Evolutionary conservation across 768 basidiomycete genomes (phyloP).

Genomic region (Tricholomella constricta): DNA sequence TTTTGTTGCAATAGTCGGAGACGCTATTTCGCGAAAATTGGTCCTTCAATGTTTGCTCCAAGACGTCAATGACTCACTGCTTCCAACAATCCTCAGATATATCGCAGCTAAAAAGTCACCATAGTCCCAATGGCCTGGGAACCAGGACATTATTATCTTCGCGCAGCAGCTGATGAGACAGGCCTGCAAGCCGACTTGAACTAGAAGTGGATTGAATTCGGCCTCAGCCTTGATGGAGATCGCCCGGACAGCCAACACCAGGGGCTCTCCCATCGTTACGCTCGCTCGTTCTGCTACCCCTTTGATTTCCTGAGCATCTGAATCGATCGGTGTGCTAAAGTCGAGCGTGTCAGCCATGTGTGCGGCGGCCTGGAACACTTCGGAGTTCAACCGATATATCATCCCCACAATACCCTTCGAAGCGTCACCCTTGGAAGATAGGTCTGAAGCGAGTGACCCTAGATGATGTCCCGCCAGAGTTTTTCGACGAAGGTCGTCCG

Average conservation of each 20-base stretch:
- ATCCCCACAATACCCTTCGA: slow-evolving; percentile 19
- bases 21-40: slow-evolving; percentile 13
- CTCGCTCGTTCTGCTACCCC: slow-evolving; percentile 25
- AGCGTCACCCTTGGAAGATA: slow-evolving; percentile 6
- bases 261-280: slow-evolving; percentile 33
- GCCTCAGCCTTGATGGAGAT: slow-evolving; percentile 22
- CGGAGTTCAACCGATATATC: slow-evolving; percentile 37
- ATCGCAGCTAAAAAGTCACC: slow-evolving; percentile 38
- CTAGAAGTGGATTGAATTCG: slow-evolving; percentile 33
- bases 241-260: slow-evolving; percentile 30
- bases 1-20: slow-evolving; percentile 15
- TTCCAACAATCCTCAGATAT: slow-evolving; percentile 37
- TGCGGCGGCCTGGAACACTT: slow-evolving; percentile 43
- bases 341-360: slow-evolving; percentile 41
- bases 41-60: neutral
- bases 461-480: slow-evolving; percentile 9
- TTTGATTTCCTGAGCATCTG: slow-evolving; percentile 1
- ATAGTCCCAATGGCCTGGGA: slow-evolving; percentile 44
- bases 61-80: slow-evolving; percentile 27
- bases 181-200: slow-evolving; percentile 43
- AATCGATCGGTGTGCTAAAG: slow-evolving; percentile 20
- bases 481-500: slow-evolving; percentile 27
- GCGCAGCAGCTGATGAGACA: slow-evolving; percentile 39
- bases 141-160: slow-evolving; percentile 45
- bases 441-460: neutral